These are phyloP conservation scores for Dissophora globulifera DNA, from an alignment of 192 early-diverging fungal species.

Conservation along the genomic window DNA sequence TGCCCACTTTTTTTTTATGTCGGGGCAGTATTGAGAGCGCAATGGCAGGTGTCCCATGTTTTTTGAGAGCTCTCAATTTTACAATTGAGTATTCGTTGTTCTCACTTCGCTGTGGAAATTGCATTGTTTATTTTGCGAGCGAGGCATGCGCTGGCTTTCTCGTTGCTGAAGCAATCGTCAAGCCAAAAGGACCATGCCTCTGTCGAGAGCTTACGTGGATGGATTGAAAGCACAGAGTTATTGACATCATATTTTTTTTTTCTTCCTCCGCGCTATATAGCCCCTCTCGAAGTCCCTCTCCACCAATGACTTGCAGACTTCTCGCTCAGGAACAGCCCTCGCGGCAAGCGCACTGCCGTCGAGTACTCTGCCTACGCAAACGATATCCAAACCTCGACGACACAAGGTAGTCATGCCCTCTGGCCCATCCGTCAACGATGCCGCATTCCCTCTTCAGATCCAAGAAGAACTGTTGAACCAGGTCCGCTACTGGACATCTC, in stretches of 20 bases:
- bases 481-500: slow-evolving; percentile 51
- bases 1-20: too few species aligned
- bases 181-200: too few species aligned
- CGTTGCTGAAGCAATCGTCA: too few species aligned
- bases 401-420: slow-evolving; percentile 40
- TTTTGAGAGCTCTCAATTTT: not conserved
- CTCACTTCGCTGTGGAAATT: too few species aligned
- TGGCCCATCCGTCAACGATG: slow-evolving; percentile 20
- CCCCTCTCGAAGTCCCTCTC: slow-evolving; percentile 7
- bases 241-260: too few species aligned
- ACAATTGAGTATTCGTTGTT: too few species aligned
- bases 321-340: slow-evolving; percentile 18
- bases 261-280: too few species aligned
- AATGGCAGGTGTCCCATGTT: too few species aligned
- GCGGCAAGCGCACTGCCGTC: slow-evolving; percentile 35
- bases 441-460: slow-evolving; percentile 44
- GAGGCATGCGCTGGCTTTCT: too few species aligned
- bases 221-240: not conserved
- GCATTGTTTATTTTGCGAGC: not conserved
- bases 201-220: too few species aligned
- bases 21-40: too few species aligned
- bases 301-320: slow-evolving; percentile 2
- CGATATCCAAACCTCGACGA: slow-evolving; percentile 40
- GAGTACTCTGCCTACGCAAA: slow-evolving; percentile 27
- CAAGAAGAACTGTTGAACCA: slow-evolving; percentile 49